phyloP scores from a whole-genome alignment of 176 grass and related monocot species.

The Triticum turgidum region DNA sequence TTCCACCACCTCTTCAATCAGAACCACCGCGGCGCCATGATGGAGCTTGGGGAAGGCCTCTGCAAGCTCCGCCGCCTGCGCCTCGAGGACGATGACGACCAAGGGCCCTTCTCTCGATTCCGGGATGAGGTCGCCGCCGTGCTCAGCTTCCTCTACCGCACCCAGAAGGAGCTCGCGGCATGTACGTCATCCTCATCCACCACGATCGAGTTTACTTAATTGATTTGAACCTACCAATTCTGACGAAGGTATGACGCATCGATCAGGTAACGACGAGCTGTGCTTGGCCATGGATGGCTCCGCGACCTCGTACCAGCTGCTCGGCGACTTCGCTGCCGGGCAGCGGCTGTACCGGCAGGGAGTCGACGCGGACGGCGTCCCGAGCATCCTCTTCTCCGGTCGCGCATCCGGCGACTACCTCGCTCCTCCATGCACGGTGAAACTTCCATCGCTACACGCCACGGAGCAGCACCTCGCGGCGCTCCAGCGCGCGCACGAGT shows the following conservation, averaged over 20 bases:
- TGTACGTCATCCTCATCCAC: slow-evolving; percentile 36
- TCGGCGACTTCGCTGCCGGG: slow-evolving; percentile 80
- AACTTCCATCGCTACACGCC: slow-evolving; percentile 49
- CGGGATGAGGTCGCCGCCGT: slow-evolving; percentile 66
- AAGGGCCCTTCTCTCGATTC: slow-evolving; percentile 50
- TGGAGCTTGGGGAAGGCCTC: slow-evolving; percentile 88
- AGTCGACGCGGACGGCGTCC: slow-evolving; percentile 19
- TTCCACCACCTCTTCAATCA: slow-evolving; percentile 93
- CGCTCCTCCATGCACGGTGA: slow-evolving; percentile 34
- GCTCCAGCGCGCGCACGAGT: slow-evolving; percentile 2
- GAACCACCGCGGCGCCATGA: slow-evolving; percentile 93
- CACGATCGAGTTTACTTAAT: background rate
- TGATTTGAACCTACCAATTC: background rate
- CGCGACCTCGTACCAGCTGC: slow-evolving; percentile 69
- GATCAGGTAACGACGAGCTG: slow-evolving; percentile 54
- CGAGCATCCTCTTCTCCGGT: slow-evolving; percentile 49
- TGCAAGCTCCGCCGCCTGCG: slow-evolving; percentile 79
- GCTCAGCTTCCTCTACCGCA: slow-evolving; percentile 80
- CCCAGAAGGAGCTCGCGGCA: slow-evolving; percentile 84
- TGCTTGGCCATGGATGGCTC: slow-evolving; percentile 86
- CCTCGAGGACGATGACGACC: slow-evolving; percentile 16
- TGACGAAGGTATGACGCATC: background rate
- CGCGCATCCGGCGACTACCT: background rate
- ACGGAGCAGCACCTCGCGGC: slow-evolving; percentile 48
- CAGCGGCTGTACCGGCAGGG: slow-evolving; percentile 56